These are phyloP conservation scores for Chlamydomonas sp. DNA, from an alignment of 139 green algal genomes.

Conservation along the genomic window DNA sequence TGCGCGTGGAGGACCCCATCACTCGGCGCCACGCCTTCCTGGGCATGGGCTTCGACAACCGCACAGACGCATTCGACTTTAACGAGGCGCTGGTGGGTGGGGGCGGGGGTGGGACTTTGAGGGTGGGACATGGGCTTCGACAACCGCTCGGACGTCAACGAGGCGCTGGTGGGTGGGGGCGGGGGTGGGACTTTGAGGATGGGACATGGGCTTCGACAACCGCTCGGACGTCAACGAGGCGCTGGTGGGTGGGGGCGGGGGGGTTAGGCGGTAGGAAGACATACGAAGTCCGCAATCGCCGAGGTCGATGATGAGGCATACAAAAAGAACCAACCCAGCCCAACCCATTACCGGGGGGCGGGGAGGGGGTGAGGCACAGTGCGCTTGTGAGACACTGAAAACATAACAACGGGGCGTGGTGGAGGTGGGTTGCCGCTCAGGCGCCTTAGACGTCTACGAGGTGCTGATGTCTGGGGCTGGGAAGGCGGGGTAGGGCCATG, in stretches of 20 bases:
- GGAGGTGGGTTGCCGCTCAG: no score
- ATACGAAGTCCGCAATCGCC: no score
- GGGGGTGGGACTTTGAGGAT: not conserved
- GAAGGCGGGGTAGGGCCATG: no score
- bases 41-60: constrained; percentile 80
- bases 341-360: no score
- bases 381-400: no score
- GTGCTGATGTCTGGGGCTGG: no score
- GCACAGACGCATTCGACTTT: constrained; percentile 86
- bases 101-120: not conserved
- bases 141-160: not conserved
- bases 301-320: no score
- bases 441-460: no score
- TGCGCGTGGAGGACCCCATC: constrained; percentile 76
- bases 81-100: constrained; percentile 76
- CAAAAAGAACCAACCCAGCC: no score
- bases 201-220: not conserved
- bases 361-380: no score
- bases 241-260: constrained; percentile 53
- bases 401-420: no score
- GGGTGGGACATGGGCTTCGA: not conserved
- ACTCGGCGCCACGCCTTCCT: constrained; percentile 82
- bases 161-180: constrained; percentile 59
- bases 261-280: no score
- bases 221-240: not conserved